Evolutionary conservation across 768 basidiomycete genomes (phyloP).

Genomic region (Lactarius tabidus): DNA sequence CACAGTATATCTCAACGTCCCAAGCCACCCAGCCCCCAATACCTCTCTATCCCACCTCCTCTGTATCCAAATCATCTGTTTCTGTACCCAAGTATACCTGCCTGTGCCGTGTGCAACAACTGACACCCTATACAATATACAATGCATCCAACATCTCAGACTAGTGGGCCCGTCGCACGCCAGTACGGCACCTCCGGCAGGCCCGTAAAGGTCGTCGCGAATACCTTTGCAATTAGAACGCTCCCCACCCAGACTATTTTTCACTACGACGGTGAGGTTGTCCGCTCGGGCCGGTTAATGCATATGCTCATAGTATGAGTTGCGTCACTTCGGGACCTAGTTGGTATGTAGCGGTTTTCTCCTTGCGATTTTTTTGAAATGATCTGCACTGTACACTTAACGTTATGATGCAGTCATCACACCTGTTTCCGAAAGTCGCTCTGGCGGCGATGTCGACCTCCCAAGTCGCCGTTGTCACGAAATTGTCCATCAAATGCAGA

Average conservation of each 20-base stretch:
- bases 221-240: constrained; percentile 17
- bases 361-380: neutral
- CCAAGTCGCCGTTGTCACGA: constrained; percentile 20
- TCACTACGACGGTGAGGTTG: constrained; percentile 20
- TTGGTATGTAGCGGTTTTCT: constrained; percentile 11
- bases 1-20: neutral
- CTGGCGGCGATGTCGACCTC: constrained; percentile 15
- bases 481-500: constrained; percentile 20
- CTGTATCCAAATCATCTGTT: neutral
- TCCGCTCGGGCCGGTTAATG: neutral
- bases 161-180: neutral
- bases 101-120: neutral
- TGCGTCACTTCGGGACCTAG: constrained; percentile 1
- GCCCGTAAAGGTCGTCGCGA: constrained; percentile 16
- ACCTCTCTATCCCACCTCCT: neutral
- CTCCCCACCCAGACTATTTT: constrained; percentile 17
- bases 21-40: neutral
- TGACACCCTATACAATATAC: neutral
- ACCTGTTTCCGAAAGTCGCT: constrained; percentile 7
- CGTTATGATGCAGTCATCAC: neutral
- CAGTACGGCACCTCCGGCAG: constrained; percentile 15
- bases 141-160: constrained; percentile 14
- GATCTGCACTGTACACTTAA: neutral
- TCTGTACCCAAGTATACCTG: neutral
- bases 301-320: neutral